phyloP scores from a whole-genome alignment of 805 yeast species.

The Lachancea fermentati region DNA sequence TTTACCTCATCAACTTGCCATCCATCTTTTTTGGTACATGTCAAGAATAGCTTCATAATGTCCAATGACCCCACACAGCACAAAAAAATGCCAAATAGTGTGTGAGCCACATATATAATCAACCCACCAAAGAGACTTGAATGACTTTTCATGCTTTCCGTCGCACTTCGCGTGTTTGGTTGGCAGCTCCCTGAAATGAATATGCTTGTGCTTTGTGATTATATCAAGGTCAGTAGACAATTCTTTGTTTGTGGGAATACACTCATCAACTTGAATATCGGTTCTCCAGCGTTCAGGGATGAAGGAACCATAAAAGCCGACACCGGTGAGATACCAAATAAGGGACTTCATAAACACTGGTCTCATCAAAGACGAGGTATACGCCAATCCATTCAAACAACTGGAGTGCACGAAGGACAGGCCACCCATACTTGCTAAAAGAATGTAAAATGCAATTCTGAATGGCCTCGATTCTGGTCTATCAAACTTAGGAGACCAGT shows the following conservation, averaged over 20 bases:
- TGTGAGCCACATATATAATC: constrained; percentile 75
- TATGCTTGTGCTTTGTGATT: constrained; percentile 27
- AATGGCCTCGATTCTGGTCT: constrained; percentile 76
- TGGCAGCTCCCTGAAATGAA: constrained; percentile 41
- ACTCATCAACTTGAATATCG: constrained; percentile 53
- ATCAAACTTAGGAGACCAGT: constrained; percentile 93
- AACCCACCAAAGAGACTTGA: constrained; percentile 74
- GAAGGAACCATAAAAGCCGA: constrained; percentile 77
- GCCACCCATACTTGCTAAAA: constrained; percentile 71
- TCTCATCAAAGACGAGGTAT: constrained; percentile 48
- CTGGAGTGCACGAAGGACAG: constrained; percentile 53
- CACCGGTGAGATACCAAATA: constrained; percentile 74
- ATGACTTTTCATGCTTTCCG: constrained; percentile 26
- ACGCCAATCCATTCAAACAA: constrained; percentile 48
- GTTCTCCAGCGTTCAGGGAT: constrained; percentile 86
- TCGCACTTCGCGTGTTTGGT: constrained; percentile 23
- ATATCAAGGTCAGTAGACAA: constrained; percentile 27
- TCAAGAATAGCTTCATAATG: constrained; percentile 76
- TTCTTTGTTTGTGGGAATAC: constrained; percentile 34
- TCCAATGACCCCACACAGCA: constrained; percentile 81
- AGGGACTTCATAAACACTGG: constrained; percentile 67
- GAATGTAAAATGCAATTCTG: constrained; percentile 73
- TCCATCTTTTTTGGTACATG: constrained; percentile 49
- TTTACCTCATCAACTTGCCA: background rate
- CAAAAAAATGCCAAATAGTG: constrained; percentile 91